Percentiles rank a stretch among this genome's conserved stretches.
phyloP scores from a whole-genome alignment of 345 rosid genomes.

The Murraya paniculata region DNA sequence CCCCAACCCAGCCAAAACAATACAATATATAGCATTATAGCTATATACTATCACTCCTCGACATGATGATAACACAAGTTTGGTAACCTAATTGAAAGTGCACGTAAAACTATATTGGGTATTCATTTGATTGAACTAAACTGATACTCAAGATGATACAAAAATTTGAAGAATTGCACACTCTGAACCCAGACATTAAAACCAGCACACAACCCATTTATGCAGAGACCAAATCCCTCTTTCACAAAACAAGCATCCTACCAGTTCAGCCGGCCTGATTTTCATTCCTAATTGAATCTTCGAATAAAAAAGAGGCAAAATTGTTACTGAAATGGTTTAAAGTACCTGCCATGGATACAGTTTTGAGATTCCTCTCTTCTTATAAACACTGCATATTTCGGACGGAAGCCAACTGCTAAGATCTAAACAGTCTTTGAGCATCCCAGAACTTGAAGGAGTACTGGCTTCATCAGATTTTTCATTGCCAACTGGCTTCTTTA shows the following conservation, averaged over 20 bases:
- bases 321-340: neutral
- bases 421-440: slow-evolving; percentile 43
- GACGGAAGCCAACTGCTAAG: slow-evolving; percentile 83
- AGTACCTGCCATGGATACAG: slow-evolving; percentile 95
- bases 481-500: slow-evolving; percentile 33
- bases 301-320: neutral
- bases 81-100: neutral
- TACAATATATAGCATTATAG: neutral
- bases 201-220: neutral
- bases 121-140: neutral
- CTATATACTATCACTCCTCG: neutral
- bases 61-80: neutral
- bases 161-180: neutral
- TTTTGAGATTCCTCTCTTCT: slow-evolving; percentile 77
- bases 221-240: neutral
- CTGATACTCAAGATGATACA: neutral
- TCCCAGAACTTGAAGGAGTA: slow-evolving; percentile 69
- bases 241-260: neutral
- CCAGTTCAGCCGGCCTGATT: neutral
- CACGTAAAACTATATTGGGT: neutral
- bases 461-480: slow-evolving; percentile 43
- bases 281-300: neutral
- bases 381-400: slow-evolving; percentile 69
- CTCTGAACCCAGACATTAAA: neutral
- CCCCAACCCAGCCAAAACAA: neutral